Evolutionary conservation across 192 early-diverging fungal genomes (phyloP), one percentile per base, ranked within the genome.

Genomic region (Kappamyces sp.): DNA sequence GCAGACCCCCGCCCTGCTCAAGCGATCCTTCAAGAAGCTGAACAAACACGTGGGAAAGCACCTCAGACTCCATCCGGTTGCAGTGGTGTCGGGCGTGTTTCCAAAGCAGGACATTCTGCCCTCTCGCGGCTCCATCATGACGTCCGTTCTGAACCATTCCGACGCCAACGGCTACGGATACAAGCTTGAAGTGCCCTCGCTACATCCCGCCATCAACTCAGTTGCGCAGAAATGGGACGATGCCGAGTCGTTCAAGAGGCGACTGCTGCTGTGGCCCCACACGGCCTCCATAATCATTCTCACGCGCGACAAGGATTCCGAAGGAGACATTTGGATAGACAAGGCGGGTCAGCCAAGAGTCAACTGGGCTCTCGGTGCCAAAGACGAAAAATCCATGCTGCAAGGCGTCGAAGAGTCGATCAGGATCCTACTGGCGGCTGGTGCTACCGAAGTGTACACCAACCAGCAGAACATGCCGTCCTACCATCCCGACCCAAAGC

Each of bases 111-210:
- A 82, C 4, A 47, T 58, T 35, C 33, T 51, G 9, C 66, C 63
- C 0, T 62, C 37, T 23, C 36, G 60, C n/a, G 71, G 71, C 6
- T 72, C 82, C 8, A 86, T 87, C 35, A 85, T 88, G 83, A 88
- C 84, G 1, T 76, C 86, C 9, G 71, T 89, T 60, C 72, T 66
- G 58, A 67, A 69, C 7, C 78, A 88, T 51, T 58, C 74, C 0
- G 80, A 86, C 55, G 80, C 83, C 13, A 48, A 76, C 4, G 72
- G 79, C 32, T 87, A 87, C 52, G 87, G 89, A 32, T 73, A 77
- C 46, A 79, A 79, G 59, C 57, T 91, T 5, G 86, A 88, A 42
- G 75, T 83, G n/a, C 74, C 74, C 15, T 61, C 70, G 34, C 61
- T 75, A 48, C 86, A 82, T 64, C 83, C 86, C 1, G 75, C 61